Base-by-base conservation (phyloP, 2,329 filamentous ascomycete species). In the Thielaviopsis euricoi region DNA sequence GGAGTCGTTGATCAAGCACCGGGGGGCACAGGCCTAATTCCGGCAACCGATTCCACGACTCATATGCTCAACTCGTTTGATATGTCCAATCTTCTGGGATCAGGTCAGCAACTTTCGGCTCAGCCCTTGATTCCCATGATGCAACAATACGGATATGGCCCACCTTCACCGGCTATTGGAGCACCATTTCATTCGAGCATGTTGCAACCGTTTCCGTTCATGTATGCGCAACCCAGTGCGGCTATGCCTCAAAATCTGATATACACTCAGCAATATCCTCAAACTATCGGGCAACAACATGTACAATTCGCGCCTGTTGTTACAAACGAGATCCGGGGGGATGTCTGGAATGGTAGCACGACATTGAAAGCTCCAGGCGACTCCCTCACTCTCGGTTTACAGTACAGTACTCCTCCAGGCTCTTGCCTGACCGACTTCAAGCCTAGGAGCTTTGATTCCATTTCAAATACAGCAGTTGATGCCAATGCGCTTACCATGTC, bases 131-230 rank as follows among this genome's bases (percentile, higher is more conserved):
- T n/a, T 15, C 10, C 37, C 13, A 43, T 43, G 37, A 43, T 43
- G 37, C 52, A 55, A 17, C 33, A 57, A 15, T 60, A 60, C 33
- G 58, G 58, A 21, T 58, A 60, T 55, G 58, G 58, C 3, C 58
- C 58, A 21, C 58, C 58, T 25, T 60, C 58, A 22, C 58, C 58
- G 19, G 58, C 58, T 5, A 60, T 60, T 33, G 58, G 58, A 5
- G 58, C 58, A 12, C 58, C 58, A 15, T 52, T 57, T 55, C 55
- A 60, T 49, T 26, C 58, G 7, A 51, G 52, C 13, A 29, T 60
- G 17, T 19, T 60, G 6, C 58, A 57, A 17, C 52, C 52, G n/a
- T 40, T 60, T 9, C 43, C 48, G 10, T 55, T 46, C 17, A 17
- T 43, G 17, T n/a, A 43, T 5, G 5, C 37, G 7, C 37, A 43